Conservation (phyloP, 2,329 filamentous ascomycete genomes). For the Juglanconis juglandina region DNA sequence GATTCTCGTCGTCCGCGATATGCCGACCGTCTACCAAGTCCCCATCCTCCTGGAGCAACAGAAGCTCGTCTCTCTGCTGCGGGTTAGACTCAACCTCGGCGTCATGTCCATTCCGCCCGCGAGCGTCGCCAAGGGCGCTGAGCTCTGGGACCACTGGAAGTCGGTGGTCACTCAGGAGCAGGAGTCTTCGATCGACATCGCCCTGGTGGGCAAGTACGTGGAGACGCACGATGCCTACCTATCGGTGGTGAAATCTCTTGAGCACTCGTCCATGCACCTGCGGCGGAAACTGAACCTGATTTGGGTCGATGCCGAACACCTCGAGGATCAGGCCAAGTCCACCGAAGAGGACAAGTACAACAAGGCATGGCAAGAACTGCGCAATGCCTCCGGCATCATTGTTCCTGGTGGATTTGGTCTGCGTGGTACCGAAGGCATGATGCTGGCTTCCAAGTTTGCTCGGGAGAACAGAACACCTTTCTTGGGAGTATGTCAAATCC, state of each 20-base stretch:
- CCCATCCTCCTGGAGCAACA: conserved; percentile 87
- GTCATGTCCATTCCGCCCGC: conserved; percentile 47
- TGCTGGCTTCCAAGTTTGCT: conserved; percentile 81
- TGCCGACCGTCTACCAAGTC: conserved; percentile 89
- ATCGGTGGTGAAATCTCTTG: conserved; percentile 65
- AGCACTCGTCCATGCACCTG: conserved; percentile 88
- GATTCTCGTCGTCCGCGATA: conserved; percentile 85
- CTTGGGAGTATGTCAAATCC: conserved; percentile 62
- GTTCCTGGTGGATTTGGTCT: conserved; percentile 77
- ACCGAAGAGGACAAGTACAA: conserved; percentile 71
- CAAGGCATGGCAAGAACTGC: conserved; percentile 79
- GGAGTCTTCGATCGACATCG: conserved; percentile 72
- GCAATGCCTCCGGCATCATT: conserved; percentile 64
- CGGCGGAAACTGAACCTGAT: conserved; percentile 73
- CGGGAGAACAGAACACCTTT: conserved; percentile 77
- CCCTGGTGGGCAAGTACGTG: conserved; percentile 89
- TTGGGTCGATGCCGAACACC: conserved; percentile 80
- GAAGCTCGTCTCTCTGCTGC: conserved; percentile 66
- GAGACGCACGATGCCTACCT: conserved; percentile 83
- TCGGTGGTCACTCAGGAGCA: conserved; percentile 66
- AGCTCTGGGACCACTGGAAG: conserved; percentile 76
- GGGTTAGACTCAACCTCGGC: conserved; percentile 63
- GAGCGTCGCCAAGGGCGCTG: conserved; percentile 59
- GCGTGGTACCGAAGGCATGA: conserved; percentile 86
- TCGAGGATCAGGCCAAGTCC: conserved; percentile 65